Percentiles rank a stretch among this genome's conserved stretches.
Conservation (phyloP, 352 stramenopile species). For the Phytophthora megakarya region DNA sequence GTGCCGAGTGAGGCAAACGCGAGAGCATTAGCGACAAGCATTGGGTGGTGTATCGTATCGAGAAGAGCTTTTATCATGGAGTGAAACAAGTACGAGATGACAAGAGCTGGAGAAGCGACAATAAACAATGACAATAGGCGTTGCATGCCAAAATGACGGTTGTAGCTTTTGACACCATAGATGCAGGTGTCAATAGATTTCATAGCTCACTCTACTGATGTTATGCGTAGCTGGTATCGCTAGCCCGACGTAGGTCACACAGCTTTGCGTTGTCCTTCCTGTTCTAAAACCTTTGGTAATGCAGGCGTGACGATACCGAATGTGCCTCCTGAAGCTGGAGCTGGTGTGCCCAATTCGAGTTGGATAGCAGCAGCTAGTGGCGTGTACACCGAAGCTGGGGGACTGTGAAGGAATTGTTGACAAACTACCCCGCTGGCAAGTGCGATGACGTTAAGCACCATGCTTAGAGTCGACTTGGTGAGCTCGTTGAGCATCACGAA, state of each 20-base stretch:
- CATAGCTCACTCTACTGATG: conserved; percentile 12
- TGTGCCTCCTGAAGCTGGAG: conserved; percentile 19
- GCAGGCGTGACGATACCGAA: conserved; percentile 30
- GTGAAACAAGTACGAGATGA: conserved; percentile 7
- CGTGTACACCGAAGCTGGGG: conserved; percentile 44
- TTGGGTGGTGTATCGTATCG: conserved; percentile 27
- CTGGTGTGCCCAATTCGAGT: conserved; percentile 25
- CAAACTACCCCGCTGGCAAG: conserved; percentile 57
- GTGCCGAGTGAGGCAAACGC: conserved; percentile 3
- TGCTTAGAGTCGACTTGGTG: conserved; percentile 57
- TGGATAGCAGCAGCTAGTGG: conserved; percentile 38
- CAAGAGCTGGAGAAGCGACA: conserved; percentile 21
- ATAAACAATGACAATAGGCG: conserved; percentile 26
- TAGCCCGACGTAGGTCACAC: conserved; percentile 7
- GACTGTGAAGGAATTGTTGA: conserved; percentile 57
- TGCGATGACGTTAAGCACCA: conserved; percentile 58
- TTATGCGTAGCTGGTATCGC: not conserved
- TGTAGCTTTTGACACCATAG: conserved; percentile 5
- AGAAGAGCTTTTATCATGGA: conserved; percentile 5
- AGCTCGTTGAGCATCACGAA: conserved; percentile 77
- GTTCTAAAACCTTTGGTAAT: conserved; percentile 15
- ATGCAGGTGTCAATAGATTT: conserved; percentile 15
- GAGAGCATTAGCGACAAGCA: conserved; percentile 4
- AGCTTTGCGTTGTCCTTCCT: conserved; percentile 28
- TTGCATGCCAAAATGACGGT: conserved; percentile 16